Evolutionary conservation across 352 stramenopile species (phyloP).

Genomic region (Pythium apleroticum): DNA sequence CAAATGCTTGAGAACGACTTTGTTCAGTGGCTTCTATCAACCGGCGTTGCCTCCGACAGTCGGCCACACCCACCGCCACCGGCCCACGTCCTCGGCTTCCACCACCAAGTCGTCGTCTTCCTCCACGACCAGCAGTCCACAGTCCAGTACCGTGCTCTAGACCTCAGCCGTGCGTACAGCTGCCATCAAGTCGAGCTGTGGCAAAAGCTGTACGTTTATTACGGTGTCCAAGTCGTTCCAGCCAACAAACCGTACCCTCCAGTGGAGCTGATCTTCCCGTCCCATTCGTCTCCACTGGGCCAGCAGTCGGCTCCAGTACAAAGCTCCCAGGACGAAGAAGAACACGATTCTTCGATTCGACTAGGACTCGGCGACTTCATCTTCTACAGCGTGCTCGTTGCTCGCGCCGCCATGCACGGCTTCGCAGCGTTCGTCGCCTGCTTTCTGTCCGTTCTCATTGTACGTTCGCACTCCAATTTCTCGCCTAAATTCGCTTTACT

Average conservation of each 20-base stretch:
- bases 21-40: slow-evolving; percentile 24
- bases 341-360: slow-evolving; percentile 78
- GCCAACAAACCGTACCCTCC: slow-evolving; percentile 37
- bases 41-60: background rate
- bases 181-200: slow-evolving; percentile 39
- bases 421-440: slow-evolving; percentile 92
- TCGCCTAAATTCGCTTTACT: background rate
- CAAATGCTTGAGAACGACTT: slow-evolving; percentile 5
- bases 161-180: slow-evolving; percentile 37
- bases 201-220: slow-evolving; percentile 48
- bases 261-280: slow-evolving; percentile 27
- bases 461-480: slow-evolving; percentile 33
- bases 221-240: slow-evolving; percentile 35
- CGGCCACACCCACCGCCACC: background rate
- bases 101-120: slow-evolving; percentile 42
- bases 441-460: slow-evolving; percentile 90
- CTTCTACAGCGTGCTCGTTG: slow-evolving; percentile 97
- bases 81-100: slow-evolving; percentile 23
- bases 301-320: slow-evolving; percentile 27
- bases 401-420: slow-evolving; percentile 90
- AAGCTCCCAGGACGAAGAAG: slow-evolving; percentile 26
- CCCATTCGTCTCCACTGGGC: slow-evolving; percentile 24
- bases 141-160: slow-evolving; percentile 28
- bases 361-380: slow-evolving; percentile 97
- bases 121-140: slow-evolving; percentile 42